Conservation (phyloP, 768 basidiomycete genomes). For the Pisolithus albus region DNA sequence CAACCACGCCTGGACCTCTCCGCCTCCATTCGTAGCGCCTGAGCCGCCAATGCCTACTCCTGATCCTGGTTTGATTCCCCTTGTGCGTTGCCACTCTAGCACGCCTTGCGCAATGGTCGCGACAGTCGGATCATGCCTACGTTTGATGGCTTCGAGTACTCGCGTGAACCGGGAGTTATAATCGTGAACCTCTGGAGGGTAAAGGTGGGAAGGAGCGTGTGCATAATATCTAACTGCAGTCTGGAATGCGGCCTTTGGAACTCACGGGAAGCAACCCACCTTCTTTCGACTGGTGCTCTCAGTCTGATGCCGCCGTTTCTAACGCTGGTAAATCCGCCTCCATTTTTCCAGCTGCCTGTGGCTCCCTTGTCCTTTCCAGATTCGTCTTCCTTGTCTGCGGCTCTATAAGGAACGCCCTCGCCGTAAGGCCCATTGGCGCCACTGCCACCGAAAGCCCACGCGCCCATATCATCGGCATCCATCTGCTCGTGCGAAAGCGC, state of each 20-base stretch:
- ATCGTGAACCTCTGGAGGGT: conserved; percentile 91
- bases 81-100: conserved; percentile 83
- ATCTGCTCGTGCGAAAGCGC: conserved; percentile 35
- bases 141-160: conserved; percentile 82
- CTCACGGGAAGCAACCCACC: conserved; percentile 42
- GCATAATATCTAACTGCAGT: conserved; percentile 68
- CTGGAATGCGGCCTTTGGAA: neutral
- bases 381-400: neutral
- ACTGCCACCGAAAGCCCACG: neutral
- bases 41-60: conserved; percentile 16
- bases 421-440: neutral
- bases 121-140: conserved; percentile 93
- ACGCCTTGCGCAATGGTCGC: conserved; percentile 96
- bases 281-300: conserved; percentile 77
- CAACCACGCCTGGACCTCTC: conserved; percentile 91
- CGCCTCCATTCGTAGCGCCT: conserved; percentile 56
- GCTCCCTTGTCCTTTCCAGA: conserved; percentile 3
- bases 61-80: conserved; percentile 23
- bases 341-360: neutral
- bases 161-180: conserved; percentile 92
- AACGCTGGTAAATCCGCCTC: conserved; percentile 18
- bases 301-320: conserved; percentile 55
- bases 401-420: neutral
- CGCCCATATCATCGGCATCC: conserved; percentile 12
- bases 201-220: conserved; percentile 57